Conservation (phyloP, 805 yeast genomes). For the Hanseniaspora jakobsenii region DNA sequence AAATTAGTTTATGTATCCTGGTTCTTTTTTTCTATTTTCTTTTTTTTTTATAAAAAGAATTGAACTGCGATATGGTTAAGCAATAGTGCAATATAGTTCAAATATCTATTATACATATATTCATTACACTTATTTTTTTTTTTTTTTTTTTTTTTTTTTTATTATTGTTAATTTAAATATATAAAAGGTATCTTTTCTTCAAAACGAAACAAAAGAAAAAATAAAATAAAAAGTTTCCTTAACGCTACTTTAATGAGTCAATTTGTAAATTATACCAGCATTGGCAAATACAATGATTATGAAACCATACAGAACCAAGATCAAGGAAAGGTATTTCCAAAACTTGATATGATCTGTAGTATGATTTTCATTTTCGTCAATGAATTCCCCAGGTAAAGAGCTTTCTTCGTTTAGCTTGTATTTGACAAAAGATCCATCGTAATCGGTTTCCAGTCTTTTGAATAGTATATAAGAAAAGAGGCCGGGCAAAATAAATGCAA, state of each 20-base stretch:
- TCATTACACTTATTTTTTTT: too few species aligned
- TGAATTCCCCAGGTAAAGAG: too few species aligned
- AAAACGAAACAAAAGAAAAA: neutral
- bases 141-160: too few species aligned
- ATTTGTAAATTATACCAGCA: constrained; percentile 8
- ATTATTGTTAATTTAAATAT: too few species aligned
- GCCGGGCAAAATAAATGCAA: constrained; percentile 69
- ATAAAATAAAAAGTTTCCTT: neutral
- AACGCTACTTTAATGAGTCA: neutral
- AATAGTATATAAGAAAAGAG: constrained; percentile 43
- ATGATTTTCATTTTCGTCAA: too few species aligned
- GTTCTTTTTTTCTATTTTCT: too few species aligned
- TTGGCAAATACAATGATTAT: constrained; percentile 8
- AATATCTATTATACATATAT: neutral
- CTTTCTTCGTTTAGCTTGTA: neutral
- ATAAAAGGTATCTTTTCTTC: too few species aligned
- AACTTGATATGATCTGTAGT: neutral
- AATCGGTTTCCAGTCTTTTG: constrained; percentile 32
- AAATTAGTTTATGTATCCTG: too few species aligned
- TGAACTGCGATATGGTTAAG: too few species aligned
- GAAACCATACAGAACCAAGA: neutral
- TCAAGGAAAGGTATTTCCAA: constrained; percentile 4
- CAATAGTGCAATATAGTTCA: too few species aligned
- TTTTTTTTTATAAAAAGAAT: too few species aligned
- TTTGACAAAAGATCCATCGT: constrained; percentile 17